Evolutionary conservation across 805 yeast species (phyloP).

Genomic region (Tetrapisispora taiwanensis): DNA sequence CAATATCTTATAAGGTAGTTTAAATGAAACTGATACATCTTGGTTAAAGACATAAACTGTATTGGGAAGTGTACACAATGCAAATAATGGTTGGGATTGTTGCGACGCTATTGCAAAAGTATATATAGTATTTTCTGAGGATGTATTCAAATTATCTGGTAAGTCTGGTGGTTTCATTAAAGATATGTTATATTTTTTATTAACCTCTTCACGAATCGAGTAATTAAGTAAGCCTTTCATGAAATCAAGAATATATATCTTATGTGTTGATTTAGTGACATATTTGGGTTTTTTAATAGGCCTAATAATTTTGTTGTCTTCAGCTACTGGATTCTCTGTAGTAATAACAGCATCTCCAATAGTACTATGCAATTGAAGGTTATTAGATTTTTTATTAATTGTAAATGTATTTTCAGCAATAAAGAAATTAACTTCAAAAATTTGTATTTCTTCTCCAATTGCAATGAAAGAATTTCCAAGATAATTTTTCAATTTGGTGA

Average conservation of each 20-base stretch:
- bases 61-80: constrained; percentile 3
- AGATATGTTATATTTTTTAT: background rate
- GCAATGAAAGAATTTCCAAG: constrained; percentile 23
- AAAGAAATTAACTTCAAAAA: constrained; percentile 27
- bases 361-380: constrained; percentile 10
- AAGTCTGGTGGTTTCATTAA: background rate
- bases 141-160: background rate
- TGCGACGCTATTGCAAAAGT: background rate
- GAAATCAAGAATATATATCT: constrained; percentile 6
- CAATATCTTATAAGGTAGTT: constrained; percentile 8
- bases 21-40: constrained; percentile 5
- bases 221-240: constrained; percentile 13
- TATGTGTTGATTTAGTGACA: background rate
- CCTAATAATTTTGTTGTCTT: background rate
- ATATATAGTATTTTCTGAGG: constrained; percentile 2
- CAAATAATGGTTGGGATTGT: constrained; percentile 3
- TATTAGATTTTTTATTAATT: constrained; percentile 18
- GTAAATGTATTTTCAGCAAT: constrained; percentile 29
- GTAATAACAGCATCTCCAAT: constrained; percentile 3
- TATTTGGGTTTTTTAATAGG: background rate
- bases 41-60: constrained; percentile 5
- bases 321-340: background rate
- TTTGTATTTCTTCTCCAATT: constrained; percentile 25
- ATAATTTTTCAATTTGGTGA: constrained; percentile 22
- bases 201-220: background rate